A percentile compares a stretch with the other conserved stretches of the same genome.
Conservation (phyloP, 2,329 filamentous ascomycete species). For the Neofusicoccum kwambonambiense region DNA sequence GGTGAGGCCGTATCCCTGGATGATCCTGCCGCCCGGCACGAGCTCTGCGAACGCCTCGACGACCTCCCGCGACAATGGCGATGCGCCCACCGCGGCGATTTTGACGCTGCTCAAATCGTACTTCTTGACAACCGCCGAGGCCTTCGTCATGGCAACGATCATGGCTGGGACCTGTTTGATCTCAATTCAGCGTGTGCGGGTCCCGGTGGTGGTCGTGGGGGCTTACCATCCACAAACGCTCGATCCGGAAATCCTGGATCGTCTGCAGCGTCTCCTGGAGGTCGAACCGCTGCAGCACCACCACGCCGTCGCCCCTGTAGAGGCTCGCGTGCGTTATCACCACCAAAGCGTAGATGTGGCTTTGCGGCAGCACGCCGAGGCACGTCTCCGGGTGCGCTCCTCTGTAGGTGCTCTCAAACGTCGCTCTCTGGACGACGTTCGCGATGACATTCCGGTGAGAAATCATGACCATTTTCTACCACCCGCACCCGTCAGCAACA, state of each 20-base stretch:
- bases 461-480: constrained; percentile 10
- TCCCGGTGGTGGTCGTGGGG: neutral
- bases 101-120: constrained; percentile 1
- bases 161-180: neutral
- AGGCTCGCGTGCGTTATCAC: neutral
- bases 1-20: constrained; percentile 6
- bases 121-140: neutral
- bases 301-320: neutral
- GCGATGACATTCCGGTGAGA: constrained; percentile 12
- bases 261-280: neutral
- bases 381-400: neutral
- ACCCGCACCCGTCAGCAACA: neutral
- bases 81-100: neutral
- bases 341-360: constrained; percentile 3
- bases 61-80: neutral
- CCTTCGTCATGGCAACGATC: neutral
- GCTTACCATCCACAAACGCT: constrained; percentile 5
- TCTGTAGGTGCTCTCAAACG: constrained; percentile 3
- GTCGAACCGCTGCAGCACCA: neutral
- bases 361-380: neutral
- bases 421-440: neutral
- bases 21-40: neutral
- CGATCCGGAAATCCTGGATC: constrained; percentile 4
- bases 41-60: neutral
- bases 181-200: neutral